These are phyloP conservation scores for Syncephalastrum sp. DNA, from an alignment of 371 early-diverging fungal genomes.

Conservation along the genomic window DNA sequence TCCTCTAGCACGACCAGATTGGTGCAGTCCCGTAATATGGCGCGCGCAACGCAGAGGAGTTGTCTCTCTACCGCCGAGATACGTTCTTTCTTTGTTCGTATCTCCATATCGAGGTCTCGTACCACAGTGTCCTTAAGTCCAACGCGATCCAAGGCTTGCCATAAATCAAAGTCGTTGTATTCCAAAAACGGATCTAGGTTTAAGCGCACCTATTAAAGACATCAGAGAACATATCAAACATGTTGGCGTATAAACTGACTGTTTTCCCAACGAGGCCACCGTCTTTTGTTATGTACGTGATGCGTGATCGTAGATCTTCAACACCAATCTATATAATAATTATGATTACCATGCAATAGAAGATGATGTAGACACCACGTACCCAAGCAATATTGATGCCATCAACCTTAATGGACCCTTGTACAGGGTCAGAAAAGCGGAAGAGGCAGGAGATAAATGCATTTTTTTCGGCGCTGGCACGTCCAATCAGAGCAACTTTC, in stretches of 20 bases:
- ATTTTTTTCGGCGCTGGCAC: conserved; percentile 77
- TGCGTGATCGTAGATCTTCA: conserved; percentile 65
- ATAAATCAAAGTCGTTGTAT: conserved; percentile 76
- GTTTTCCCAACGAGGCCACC: conserved; percentile 36
- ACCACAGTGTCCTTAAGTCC: conserved; percentile 48
- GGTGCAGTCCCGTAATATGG: conserved; percentile 67
- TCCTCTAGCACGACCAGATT: conserved; percentile 82
- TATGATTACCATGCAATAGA: too few species aligned
- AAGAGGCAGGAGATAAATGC: conserved; percentile 70
- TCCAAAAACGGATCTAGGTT: conserved; percentile 84
- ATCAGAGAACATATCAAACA: background rate
- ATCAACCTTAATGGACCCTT: conserved; percentile 74
- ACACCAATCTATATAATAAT: conserved; percentile 52
- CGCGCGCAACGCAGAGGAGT: conserved; percentile 78
- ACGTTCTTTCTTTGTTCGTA: conserved; percentile 60
- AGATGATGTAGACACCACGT: conserved; percentile 6
- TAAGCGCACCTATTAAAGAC: conserved; percentile 49
- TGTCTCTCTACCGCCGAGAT: conserved; percentile 84
- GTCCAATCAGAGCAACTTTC: conserved; percentile 74
- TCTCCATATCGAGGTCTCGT: conserved; percentile 56
- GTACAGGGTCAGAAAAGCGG: conserved; percentile 71
- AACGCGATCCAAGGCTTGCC: conserved; percentile 76
- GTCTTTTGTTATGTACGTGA: conserved; percentile 84
- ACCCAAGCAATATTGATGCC: conserved; percentile 71
- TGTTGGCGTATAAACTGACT: background rate